These are phyloP conservation scores for Colletotrichum lentis DNA, from an alignment of 2,329 filamentous ascomycete species.

Conservation along the genomic window DNA sequence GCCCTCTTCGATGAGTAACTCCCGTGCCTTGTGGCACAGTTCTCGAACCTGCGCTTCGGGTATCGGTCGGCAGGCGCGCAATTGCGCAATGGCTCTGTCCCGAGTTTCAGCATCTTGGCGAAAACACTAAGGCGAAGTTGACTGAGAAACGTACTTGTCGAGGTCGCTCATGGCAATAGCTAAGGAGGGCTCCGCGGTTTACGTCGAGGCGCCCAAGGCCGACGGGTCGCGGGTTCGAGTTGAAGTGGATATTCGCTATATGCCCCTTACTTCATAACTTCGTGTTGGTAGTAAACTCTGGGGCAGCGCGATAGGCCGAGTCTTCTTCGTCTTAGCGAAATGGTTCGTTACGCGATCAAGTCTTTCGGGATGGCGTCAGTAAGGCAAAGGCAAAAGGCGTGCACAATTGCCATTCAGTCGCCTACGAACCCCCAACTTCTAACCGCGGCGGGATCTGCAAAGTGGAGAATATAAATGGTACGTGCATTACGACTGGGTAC, in stretches of 20 bases:
- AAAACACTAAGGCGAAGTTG: neutral
- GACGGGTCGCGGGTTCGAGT: constrained; percentile 9
- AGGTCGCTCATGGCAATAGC: constrained; percentile 80
- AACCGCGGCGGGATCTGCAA: constrained; percentile 28
- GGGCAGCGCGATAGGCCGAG: constrained; percentile 2
- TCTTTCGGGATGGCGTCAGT: constrained; percentile 33
- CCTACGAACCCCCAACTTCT: constrained; percentile 13
- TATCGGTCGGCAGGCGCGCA: constrained; percentile 95
- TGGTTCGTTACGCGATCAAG: constrained; percentile 28
- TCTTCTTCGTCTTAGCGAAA: constrained; percentile 4
- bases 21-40: constrained; percentile 94
- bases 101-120: constrained; percentile 26
- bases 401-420: constrained; percentile 23
- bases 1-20: constrained; percentile 95
- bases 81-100: constrained; percentile 86
- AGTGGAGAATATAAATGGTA: neutral
- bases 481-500: neutral
- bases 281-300: neutral
- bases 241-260: neutral
- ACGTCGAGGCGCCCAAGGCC: constrained; percentile 23
- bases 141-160: constrained; percentile 72
- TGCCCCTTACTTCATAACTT: constrained; percentile 1
- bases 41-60: constrained; percentile 95
- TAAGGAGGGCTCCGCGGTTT: constrained; percentile 23
- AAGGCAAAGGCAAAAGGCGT: constrained; percentile 19